A percentile compares a stretch with the other conserved stretches of the same genome.
Evolutionary conservation across 2,329 filamentous ascomycete genomes (phyloP).

Genomic region (Aspergillus intermedius): DNA sequence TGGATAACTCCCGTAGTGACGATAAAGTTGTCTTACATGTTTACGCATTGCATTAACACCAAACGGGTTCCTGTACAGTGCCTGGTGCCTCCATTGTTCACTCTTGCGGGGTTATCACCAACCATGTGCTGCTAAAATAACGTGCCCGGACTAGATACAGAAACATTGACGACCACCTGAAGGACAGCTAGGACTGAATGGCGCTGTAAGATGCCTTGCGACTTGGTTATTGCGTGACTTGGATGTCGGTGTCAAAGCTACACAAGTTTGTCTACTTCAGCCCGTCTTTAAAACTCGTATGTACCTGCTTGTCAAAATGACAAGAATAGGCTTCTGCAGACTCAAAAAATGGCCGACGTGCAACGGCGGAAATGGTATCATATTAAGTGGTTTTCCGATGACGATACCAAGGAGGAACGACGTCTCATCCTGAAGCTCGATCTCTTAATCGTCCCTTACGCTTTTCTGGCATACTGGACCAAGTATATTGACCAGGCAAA

Average conservation of each 20-base stretch:
- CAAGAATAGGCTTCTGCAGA: background rate
- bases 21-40: background rate
- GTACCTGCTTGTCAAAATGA: background rate
- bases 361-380: constrained; percentile 18
- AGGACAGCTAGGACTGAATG: too few species aligned
- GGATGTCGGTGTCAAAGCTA: too few species aligned
- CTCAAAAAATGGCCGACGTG: constrained; percentile 4
- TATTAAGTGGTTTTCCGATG: constrained; percentile 43
- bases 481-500: constrained; percentile 54
- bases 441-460: constrained; percentile 51
- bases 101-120: too few species aligned
- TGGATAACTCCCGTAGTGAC: background rate
- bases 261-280: background rate
- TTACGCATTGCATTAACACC: too few species aligned
- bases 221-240: too few species aligned
- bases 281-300: background rate
- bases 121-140: too few species aligned
- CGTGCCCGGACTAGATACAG: background rate
- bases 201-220: too few species aligned
- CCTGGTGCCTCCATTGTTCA: background rate
- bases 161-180: background rate
- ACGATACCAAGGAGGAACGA: constrained; percentile 47
- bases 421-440: constrained; percentile 52
- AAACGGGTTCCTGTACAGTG: too few species aligned
- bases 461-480: constrained; percentile 50